A percentile compares a stretch with the other conserved stretches of the same genome.
phyloP scores from a whole-genome alignment of 2,329 filamentous ascomycete genomes.

The Penicillium occitanis region DNA sequence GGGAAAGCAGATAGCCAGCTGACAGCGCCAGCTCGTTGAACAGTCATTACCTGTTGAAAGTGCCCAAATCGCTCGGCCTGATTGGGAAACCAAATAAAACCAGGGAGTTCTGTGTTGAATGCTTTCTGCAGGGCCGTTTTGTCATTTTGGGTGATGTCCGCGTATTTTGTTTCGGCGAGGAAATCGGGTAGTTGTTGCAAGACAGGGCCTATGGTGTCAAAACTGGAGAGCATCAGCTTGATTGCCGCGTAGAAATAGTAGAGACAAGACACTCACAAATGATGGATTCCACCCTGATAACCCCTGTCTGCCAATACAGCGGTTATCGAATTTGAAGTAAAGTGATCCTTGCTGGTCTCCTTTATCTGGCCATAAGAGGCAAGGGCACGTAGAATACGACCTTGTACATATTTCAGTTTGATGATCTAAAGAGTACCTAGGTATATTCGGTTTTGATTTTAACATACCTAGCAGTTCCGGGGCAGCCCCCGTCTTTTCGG shows the following conservation, averaged over 20 bases:
- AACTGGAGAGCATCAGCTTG: background rate
- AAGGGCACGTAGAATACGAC: conserved; percentile 29
- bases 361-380: conserved; percentile 24
- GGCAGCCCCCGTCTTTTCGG: conserved; percentile 17
- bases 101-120: background rate
- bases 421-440: too few relatives aligned
- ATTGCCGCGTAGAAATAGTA: too few relatives aligned
- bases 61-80: too few relatives aligned
- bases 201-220: background rate
- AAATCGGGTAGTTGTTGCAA: background rate
- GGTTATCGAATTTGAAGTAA: conserved; percentile 26
- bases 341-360: conserved; percentile 23
- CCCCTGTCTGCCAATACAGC: background rate
- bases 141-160: background rate
- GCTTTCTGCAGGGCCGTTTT: background rate
- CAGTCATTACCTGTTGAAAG: too few relatives aligned
- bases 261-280: background rate
- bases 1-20: too few relatives aligned
- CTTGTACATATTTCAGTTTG: background rate
- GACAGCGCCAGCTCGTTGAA: too few relatives aligned
- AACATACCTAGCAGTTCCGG: conserved; percentile 13
- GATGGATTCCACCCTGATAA: background rate
- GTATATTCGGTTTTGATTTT: too few relatives aligned
- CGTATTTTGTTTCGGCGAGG: background rate
- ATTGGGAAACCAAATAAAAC: too few relatives aligned